These are phyloP conservation scores for Samsoniella hepiali DNA, from an alignment of 2,329 filamentous ascomycete species.

Conservation along the genomic window DNA sequence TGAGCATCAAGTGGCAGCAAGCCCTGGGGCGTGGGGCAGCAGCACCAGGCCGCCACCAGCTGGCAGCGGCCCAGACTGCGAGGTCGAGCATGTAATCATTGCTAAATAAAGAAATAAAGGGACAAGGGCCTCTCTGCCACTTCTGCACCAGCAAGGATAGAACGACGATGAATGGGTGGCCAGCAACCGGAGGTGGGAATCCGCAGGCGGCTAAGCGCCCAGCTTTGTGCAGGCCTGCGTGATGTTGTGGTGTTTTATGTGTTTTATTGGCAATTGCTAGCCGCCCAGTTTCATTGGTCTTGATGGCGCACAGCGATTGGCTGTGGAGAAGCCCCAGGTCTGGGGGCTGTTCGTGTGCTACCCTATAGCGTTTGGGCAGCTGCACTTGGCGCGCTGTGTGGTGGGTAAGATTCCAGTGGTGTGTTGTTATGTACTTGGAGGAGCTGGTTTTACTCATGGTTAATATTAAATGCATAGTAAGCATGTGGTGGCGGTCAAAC, in stretches of 20 bases:
- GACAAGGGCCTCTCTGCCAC: neutral
- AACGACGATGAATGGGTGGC: slow-evolving; percentile 7
- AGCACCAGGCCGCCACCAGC: neutral
- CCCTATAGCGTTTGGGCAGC: neutral
- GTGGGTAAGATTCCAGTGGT: too few relatives aligned
- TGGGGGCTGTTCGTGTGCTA: neutral
- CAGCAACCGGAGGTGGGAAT: neutral
- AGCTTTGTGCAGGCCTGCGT: neutral
- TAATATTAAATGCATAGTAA: too few relatives aligned
- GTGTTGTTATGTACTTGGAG: too few relatives aligned
- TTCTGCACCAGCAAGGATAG: neutral
- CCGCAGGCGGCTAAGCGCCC: slow-evolving; percentile 1
- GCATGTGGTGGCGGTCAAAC: too few relatives aligned
- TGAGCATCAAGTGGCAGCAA: slow-evolving; percentile 17
- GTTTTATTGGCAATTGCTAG: slow-evolving; percentile 13
- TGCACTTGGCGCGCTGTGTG: too few relatives aligned
- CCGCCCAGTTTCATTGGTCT: neutral
- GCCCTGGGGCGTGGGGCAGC: neutral
- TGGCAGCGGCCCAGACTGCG: neutral
- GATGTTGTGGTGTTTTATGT: slow-evolving; percentile 7
- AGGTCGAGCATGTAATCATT: neutral
- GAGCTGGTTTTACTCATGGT: too few relatives aligned
- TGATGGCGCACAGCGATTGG: neutral
- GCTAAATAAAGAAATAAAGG: slow-evolving; percentile 15
- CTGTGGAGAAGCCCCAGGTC: neutral